Percentiles rank a stretch among this genome's conserved stretches.
Evolutionary conservation across 2,329 filamentous ascomycete genomes (phyloP).

Genomic region (Aspergillus sp.): DNA sequence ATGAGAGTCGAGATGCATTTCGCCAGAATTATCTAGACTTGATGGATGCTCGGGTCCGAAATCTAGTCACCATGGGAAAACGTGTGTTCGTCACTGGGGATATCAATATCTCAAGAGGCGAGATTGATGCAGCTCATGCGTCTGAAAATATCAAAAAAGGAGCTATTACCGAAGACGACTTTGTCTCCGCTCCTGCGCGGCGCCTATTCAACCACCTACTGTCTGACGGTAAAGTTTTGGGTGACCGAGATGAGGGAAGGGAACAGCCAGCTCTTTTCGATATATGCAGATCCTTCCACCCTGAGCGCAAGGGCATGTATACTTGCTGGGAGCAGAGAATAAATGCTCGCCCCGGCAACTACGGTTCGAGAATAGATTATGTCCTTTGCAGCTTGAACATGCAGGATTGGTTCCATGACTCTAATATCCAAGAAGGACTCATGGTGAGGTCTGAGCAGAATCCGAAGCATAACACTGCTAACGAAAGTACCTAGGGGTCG

Average conservation of each 20-base stretch:
- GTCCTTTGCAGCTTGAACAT: conserved; percentile 79
- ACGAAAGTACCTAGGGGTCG: conserved; percentile 60
- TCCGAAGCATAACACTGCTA: conserved; percentile 12
- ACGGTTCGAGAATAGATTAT: conserved; percentile 90
- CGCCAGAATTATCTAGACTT: conserved; percentile 76
- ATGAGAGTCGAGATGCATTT: conserved; percentile 80
- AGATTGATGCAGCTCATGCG: conserved; percentile 74
- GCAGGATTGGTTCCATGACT: conserved; percentile 73
- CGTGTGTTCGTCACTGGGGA: conserved; percentile 84
- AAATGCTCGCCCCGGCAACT: conserved; percentile 94
- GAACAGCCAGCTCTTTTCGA: conserved; percentile 77
- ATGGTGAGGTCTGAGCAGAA: conserved; percentile 52
- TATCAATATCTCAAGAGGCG: conserved; percentile 72
- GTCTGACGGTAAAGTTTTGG: conserved; percentile 65
- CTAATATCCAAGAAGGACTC: conserved; percentile 89
- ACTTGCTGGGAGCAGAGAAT: conserved; percentile 96
- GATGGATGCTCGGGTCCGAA: conserved; percentile 80
- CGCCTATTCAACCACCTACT: conserved; percentile 85
- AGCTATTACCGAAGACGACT: conserved; percentile 67
- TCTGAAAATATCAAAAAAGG: conserved; percentile 71
- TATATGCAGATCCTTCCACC: conserved; percentile 78
- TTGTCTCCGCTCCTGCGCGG: conserved; percentile 68
- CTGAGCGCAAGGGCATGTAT: conserved; percentile 82
- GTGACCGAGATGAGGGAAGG: conserved; percentile 66
- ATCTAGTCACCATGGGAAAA: conserved; percentile 77